phyloP scores from a whole-genome alignment of 2,329 filamentous ascomycete species.

The Penicillium sp. region DNA sequence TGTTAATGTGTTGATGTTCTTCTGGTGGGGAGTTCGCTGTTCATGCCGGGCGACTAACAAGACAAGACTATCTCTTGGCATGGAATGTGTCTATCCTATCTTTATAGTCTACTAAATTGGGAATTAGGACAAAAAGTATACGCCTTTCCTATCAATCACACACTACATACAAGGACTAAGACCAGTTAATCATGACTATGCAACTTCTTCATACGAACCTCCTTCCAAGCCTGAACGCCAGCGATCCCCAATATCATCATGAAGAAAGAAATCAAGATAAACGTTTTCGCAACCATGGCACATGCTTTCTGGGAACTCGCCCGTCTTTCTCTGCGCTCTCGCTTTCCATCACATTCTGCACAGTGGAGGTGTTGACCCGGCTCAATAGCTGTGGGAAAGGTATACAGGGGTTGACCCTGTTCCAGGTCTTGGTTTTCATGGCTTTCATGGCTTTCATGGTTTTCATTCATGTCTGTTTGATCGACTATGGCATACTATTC shows the following conservation, averaged over 20 bases:
- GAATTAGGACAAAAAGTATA: neutral
- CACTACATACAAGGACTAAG: too few species aligned
- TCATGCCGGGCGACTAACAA: neutral
- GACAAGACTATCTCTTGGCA: neutral
- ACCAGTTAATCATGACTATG: neutral
- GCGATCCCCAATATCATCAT: conserved; percentile 16
- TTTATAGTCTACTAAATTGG: too few species aligned
- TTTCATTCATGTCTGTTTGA: neutral
- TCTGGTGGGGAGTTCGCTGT: neutral
- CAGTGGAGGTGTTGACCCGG: conserved; percentile 14
- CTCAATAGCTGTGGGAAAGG: neutral
- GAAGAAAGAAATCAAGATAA: conserved; percentile 12
- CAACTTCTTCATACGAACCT: neutral
- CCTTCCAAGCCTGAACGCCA: neutral
- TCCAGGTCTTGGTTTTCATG: neutral
- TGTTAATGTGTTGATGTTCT: neutral
- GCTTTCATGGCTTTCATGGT: too few species aligned
- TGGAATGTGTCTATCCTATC: neutral
- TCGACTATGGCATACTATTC: conserved; percentile 3
- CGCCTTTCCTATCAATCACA: neutral
- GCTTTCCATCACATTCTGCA: conserved; percentile 16
- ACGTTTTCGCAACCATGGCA: conserved; percentile 11
- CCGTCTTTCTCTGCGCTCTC: conserved; percentile 10
- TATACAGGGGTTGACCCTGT: neutral
- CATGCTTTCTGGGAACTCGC: conserved; percentile 1